Conservation (phyloP, 768 basidiomycete species). For the Glaciozyma antarctica region DNA sequence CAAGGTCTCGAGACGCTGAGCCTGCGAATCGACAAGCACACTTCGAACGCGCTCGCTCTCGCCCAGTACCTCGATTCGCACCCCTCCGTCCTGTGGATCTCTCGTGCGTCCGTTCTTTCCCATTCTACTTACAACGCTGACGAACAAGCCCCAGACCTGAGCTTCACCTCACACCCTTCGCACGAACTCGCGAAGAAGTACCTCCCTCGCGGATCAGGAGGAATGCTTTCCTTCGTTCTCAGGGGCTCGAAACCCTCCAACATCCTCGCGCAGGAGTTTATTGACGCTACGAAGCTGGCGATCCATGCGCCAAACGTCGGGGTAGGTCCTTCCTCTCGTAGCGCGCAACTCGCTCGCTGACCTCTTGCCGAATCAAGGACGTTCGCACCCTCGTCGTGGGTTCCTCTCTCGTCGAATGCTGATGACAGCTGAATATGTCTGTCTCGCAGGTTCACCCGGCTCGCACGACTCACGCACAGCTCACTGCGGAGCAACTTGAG, state of each 20-base stretch:
- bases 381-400: too few species aligned
- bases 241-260: conserved; percentile 42
- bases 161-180: conserved; percentile 50
- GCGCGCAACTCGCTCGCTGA: neutral
- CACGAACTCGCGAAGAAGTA: conserved; percentile 48
- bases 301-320: conserved; percentile 43
- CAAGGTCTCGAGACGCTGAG: conserved; percentile 59
- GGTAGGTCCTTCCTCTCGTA: conserved; percentile 41
- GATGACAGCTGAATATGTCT: neutral
- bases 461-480: conserved; percentile 63
- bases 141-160: too few species aligned
- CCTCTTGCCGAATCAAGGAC: neutral
- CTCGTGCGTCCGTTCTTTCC: conserved; percentile 49
- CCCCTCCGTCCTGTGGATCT: conserved; percentile 51
- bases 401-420: too few species aligned
- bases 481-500: conserved; percentile 49
- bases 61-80: conserved; percentile 60
- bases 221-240: conserved; percentile 69
- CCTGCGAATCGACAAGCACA: conserved; percentile 44
- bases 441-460: conserved; percentile 46
- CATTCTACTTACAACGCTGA: too few species aligned
- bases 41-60: conserved; percentile 54
- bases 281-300: conserved; percentile 54
- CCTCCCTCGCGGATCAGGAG: conserved; percentile 46
- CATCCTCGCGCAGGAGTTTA: conserved; percentile 28